These are phyloP conservation scores for Aspergillus viridinutans DNA, from an alignment of 2,329 filamentous ascomycete genomes.

Conservation along the genomic window DNA sequence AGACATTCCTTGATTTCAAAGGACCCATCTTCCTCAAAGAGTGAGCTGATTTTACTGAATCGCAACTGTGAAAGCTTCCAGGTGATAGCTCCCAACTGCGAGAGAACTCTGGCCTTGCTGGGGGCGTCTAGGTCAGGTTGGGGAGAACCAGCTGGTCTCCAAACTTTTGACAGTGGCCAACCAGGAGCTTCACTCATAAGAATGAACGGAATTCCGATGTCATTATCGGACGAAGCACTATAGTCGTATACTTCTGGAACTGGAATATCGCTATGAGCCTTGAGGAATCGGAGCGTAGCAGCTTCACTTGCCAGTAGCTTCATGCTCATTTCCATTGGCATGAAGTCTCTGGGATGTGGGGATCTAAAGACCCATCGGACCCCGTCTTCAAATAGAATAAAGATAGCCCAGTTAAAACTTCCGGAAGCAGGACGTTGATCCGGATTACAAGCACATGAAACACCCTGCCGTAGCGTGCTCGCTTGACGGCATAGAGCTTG, in stretches of 20 bases:
- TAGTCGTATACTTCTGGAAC: constrained; percentile 28
- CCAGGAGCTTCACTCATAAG: constrained; percentile 32
- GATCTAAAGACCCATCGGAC: constrained; percentile 29
- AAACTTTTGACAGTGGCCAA: constrained; percentile 20
- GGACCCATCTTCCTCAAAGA: constrained; percentile 21
- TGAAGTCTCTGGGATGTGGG: constrained; percentile 15
- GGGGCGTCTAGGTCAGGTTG: constrained; percentile 5
- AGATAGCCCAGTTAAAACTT: constrained; percentile 30
- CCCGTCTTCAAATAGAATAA: constrained; percentile 28
- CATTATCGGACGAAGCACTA: constrained; percentile 20
- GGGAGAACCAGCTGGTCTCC: constrained; percentile 12
- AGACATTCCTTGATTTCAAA: constrained; percentile 18
- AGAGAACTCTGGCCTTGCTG: constrained; percentile 23
- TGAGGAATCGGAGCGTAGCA: constrained; percentile 28
- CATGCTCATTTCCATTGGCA: constrained; percentile 12
- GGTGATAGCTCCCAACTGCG: constrained; percentile 21
- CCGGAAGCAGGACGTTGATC: constrained; percentile 22
- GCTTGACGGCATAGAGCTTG: constrained; percentile 17
- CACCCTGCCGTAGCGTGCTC: constrained; percentile 14
- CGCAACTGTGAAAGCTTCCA: constrained; percentile 22
- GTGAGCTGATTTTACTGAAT: constrained; percentile 26
- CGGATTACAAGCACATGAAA: constrained; percentile 17
- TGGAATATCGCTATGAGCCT: constrained; percentile 26
- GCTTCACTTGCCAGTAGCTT: constrained; percentile 30
- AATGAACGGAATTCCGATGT: constrained; percentile 30